Conservation (phyloP, 2,329 filamentous ascomycete species). For the Aschersonia sp. region DNA sequence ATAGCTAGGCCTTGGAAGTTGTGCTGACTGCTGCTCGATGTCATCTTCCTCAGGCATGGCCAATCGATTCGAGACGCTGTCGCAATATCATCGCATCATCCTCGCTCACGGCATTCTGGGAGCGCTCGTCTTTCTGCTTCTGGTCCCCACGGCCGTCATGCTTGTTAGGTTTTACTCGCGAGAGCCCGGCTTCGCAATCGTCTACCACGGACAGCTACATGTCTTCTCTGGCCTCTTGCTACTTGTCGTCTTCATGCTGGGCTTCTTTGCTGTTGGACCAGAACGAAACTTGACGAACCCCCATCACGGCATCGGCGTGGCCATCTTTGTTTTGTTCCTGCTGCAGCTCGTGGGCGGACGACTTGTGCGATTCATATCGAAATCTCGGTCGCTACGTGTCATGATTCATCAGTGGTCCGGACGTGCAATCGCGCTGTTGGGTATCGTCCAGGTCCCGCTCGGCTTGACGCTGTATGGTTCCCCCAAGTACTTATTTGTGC, state of each 20-base stretch:
- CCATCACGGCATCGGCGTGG: conserved; percentile 72
- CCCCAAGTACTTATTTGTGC: conserved; percentile 68
- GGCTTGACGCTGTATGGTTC: conserved; percentile 89
- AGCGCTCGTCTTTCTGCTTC: conserved; percentile 57
- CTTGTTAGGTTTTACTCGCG: conserved; percentile 56
- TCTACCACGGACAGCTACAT: conserved; percentile 62
- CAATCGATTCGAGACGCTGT: conserved; percentile 57
- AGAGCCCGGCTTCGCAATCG: conserved; percentile 45
- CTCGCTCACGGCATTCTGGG: conserved; percentile 59
- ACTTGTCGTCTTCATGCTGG: conserved; percentile 59
- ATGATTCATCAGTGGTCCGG: conserved; percentile 85
- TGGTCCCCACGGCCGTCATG: conserved; percentile 63
- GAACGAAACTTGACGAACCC: conserved; percentile 62
- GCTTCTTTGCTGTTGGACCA: conserved; percentile 66
- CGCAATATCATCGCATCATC: conserved; percentile 58
- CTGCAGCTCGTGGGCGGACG: conserved; percentile 58
- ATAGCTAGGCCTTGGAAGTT: too few species aligned
- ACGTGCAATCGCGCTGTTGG: conserved; percentile 62
- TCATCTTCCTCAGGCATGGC: conserved; percentile 52
- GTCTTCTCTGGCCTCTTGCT: conserved; percentile 52
- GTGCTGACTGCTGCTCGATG: background rate
- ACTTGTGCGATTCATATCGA: conserved; percentile 39
- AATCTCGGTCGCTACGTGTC: conserved; percentile 32
- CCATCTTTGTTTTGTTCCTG: conserved; percentile 60
- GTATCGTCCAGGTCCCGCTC: conserved; percentile 74